Percentiles rank a stretch among this genome's conserved stretches.
phyloP scores from a whole-genome alignment of 331 rosid genomes.

The Arachis monticola region DNA sequence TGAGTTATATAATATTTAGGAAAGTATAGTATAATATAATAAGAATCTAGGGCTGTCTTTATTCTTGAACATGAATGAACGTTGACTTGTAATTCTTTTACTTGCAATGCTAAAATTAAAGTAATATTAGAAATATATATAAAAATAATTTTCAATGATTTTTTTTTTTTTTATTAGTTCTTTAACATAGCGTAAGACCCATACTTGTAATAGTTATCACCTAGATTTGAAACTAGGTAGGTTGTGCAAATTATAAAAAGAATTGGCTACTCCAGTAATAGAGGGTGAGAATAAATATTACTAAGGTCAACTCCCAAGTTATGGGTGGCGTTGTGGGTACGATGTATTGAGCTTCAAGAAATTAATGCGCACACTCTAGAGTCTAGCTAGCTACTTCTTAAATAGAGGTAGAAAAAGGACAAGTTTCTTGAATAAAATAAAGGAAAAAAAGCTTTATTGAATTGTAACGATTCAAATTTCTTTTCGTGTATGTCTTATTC shows the following conservation, averaged over 20 bases:
- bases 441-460: too few relatives aligned
- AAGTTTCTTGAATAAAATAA: too few relatives aligned
- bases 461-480: too few relatives aligned
- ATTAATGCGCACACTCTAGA: neutral
- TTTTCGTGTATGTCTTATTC: too few relatives aligned
- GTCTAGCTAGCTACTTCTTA: neutral
- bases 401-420: neutral
- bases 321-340: neutral
- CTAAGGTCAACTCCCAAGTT: conserved; percentile 7
- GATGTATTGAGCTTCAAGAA: neutral
- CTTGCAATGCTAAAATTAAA: neutral
- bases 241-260: too few relatives aligned
- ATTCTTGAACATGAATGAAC: neutral
- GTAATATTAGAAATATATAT: too few relatives aligned
- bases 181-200: too few relatives aligned
- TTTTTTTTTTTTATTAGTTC: too few relatives aligned
- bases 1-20: neutral
- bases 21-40: neutral
- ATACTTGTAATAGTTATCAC: neutral
- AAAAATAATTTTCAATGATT: too few relatives aligned
- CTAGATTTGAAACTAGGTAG: neutral
- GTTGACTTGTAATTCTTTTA: neutral
- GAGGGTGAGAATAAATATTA: neutral
- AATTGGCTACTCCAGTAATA: neutral
- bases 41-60: neutral